phyloP scores from a whole-genome alignment of 1,284 basidiomycete genomes.

The Tranzscheliella williamsii region DNA sequence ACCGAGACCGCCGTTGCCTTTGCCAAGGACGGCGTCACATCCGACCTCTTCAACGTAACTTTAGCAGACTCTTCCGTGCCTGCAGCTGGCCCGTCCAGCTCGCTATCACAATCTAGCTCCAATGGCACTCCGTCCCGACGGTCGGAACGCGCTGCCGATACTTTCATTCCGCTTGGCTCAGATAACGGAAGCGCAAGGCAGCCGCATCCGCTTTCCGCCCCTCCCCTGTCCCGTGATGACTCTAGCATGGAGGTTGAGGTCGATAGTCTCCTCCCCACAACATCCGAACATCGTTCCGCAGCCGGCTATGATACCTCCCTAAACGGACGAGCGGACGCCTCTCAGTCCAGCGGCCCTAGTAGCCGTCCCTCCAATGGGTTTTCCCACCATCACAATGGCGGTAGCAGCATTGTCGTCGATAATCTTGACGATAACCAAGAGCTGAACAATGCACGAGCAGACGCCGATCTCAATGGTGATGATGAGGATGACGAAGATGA shows the following conservation, averaged over 20 bases:
- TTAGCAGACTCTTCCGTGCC: constrained; percentile 4
- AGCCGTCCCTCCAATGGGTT: constrained; percentile 13
- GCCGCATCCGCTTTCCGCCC: constrained; percentile 45
- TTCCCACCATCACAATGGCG: neutral
- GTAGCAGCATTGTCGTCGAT: neutral
- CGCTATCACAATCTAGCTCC: no score
- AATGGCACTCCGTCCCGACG: no score
- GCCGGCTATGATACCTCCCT: no score
- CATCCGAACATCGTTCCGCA: constrained; percentile 12
- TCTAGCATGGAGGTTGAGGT: constrained; percentile 51
- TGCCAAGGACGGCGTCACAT: constrained; percentile 67
- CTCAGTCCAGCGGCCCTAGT: no score
- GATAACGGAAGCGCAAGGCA: constrained; percentile 13
- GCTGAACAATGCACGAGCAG: neutral
- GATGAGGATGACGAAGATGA: constrained; percentile 13
- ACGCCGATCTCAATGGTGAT: neutral
- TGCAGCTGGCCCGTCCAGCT: constrained; percentile 1
- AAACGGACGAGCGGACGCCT: no score
- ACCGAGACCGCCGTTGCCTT: constrained; percentile 74
- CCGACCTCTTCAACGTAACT: constrained; percentile 20
- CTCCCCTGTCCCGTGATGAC: constrained; percentile 45
- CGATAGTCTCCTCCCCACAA: constrained; percentile 37
- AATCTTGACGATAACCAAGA: neutral
- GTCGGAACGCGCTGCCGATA: no score
- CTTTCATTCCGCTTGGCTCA: no score